Conservation (phyloP, 1,284 basidiomycete genomes). For the Rhodotorula sp. region DNA sequence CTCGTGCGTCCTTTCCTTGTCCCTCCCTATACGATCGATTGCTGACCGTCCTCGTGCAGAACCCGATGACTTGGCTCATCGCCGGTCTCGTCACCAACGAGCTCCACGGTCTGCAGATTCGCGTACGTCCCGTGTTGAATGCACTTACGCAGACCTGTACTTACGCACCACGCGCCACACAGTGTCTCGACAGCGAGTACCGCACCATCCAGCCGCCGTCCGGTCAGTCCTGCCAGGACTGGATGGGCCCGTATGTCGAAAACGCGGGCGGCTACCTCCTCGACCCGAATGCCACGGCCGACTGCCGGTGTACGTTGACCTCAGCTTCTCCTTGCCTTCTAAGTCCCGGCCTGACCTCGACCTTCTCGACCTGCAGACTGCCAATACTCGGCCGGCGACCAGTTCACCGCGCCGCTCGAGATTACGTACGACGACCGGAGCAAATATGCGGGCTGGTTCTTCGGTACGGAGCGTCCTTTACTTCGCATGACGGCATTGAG, state of each 20-base stretch:
- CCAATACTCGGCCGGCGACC: slow-evolving; percentile 64
- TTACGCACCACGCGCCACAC: slow-evolving; percentile 26
- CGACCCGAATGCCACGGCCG: slow-evolving; percentile 63
- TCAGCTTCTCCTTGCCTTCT: slow-evolving; percentile 40
- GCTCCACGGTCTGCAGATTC: slow-evolving; percentile 70
- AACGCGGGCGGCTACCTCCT: slow-evolving; percentile 70
- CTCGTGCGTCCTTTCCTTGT: slow-evolving; percentile 25
- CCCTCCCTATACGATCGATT: background rate
- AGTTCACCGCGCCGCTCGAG: slow-evolving; percentile 69
- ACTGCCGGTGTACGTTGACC: slow-evolving; percentile 59
- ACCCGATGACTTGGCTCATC: slow-evolving; percentile 49
- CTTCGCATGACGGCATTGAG: too few relatives aligned
- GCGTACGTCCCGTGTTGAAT: slow-evolving; percentile 39
- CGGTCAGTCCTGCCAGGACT: slow-evolving; percentile 50
- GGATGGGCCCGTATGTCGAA: slow-evolving; percentile 39
- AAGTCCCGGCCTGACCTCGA: background rate
- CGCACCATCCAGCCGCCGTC: slow-evolving; percentile 48
- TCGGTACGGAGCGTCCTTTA: background rate
- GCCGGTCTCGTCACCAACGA: slow-evolving; percentile 72
- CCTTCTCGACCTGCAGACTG: background rate
- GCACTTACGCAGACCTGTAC: slow-evolving; percentile 44
- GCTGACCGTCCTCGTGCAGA: background rate
- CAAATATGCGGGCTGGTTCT: slow-evolving; percentile 13
- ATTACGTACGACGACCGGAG: slow-evolving; percentile 59
- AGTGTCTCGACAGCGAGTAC: slow-evolving; percentile 48